These are phyloP conservation scores for Saccharomycopsis sp. DNA, from an alignment of 805 yeast genomes.

Conservation along the genomic window DNA sequence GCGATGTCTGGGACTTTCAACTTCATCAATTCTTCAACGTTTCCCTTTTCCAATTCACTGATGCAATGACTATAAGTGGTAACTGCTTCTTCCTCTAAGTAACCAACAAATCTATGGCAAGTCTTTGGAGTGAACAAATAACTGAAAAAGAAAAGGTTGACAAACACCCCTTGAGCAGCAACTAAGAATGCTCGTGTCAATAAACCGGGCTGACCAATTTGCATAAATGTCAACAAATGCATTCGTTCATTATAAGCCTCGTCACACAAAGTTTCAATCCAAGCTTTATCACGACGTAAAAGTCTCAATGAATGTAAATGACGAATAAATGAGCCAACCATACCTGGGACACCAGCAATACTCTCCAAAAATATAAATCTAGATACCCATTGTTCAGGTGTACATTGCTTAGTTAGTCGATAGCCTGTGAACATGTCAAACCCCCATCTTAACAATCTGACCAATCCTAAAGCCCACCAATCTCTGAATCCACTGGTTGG, in stretches of 20 bases:
- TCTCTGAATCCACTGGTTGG: conserved; percentile 42
- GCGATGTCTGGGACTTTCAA: conserved; percentile 53
- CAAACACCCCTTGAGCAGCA: conserved; percentile 65
- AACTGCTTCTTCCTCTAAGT: conserved; percentile 72
- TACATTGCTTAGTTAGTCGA: conserved; percentile 58
- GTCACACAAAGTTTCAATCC: conserved; percentile 66
- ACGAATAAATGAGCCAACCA: conserved; percentile 66
- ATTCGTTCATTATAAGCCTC: conserved; percentile 76
- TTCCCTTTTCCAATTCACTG: conserved; percentile 44
- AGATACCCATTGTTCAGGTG: conserved; percentile 57
- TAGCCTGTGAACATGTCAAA: conserved; percentile 64
- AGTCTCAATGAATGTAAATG: conserved; percentile 59
- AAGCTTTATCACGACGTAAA: conserved; percentile 60
- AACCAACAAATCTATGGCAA: conserved; percentile 73
- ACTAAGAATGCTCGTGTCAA: conserved; percentile 48
- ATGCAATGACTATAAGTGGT: conserved; percentile 57
- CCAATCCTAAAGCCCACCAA: conserved; percentile 42
- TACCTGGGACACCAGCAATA: conserved; percentile 77
- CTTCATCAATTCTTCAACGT: conserved; percentile 41
- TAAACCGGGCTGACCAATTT: conserved; percentile 55
- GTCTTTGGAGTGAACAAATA: conserved; percentile 54
- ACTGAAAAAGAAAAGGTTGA: conserved; percentile 54
- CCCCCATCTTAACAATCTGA: conserved; percentile 37
- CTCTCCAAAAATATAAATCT: conserved; percentile 59
- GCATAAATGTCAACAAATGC: conserved; percentile 65